Evolutionary conservation across 768 basidiomycete species (phyloP).

Genomic region (Thelephora ganbajun): DNA sequence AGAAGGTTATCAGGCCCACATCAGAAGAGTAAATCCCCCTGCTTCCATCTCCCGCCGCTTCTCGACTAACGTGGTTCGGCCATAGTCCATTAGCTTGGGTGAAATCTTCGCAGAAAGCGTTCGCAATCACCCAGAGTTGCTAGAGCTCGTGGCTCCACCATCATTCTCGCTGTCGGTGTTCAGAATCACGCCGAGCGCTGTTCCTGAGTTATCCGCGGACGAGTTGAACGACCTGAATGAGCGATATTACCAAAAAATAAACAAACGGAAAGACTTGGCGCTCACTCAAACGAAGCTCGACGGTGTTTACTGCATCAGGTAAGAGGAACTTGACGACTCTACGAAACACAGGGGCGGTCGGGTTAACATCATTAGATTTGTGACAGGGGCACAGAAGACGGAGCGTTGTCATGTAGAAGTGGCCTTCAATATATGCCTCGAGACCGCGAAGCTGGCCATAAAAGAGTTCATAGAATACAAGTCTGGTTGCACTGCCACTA

Average conservation of each 20-base stretch:
- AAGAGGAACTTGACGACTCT: not conserved
- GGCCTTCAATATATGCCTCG: not conserved
- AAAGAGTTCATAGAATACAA: not conserved
- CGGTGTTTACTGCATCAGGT: constrained; percentile 21
- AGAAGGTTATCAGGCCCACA: constrained; percentile 66
- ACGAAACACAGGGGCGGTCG: not conserved
- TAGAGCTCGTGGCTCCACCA: constrained; percentile 47
- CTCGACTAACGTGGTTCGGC: not conserved
- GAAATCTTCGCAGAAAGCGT: constrained; percentile 45
- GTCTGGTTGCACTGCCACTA: not conserved
- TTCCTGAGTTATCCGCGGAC: constrained; percentile 11
- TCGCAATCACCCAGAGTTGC: constrained; percentile 33
- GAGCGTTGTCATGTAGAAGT: not conserved
- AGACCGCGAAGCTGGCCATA: not conserved
- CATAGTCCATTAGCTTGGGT: constrained; percentile 51
- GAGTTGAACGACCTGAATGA: constrained; percentile 56
- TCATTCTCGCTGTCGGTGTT: constrained; percentile 69
- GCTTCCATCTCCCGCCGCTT: too few relatives aligned
- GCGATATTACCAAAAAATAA: constrained; percentile 42
- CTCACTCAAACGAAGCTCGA: constrained; percentile 72
- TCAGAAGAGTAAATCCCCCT: constrained; percentile 34
- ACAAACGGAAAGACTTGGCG: constrained; percentile 46
- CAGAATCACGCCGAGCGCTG: constrained; percentile 28
- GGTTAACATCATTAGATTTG: not conserved
- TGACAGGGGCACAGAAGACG: not conserved